Evolutionary conservation across 805 yeast genomes (phyloP).

Genomic region (Starmera quercuum): DNA sequence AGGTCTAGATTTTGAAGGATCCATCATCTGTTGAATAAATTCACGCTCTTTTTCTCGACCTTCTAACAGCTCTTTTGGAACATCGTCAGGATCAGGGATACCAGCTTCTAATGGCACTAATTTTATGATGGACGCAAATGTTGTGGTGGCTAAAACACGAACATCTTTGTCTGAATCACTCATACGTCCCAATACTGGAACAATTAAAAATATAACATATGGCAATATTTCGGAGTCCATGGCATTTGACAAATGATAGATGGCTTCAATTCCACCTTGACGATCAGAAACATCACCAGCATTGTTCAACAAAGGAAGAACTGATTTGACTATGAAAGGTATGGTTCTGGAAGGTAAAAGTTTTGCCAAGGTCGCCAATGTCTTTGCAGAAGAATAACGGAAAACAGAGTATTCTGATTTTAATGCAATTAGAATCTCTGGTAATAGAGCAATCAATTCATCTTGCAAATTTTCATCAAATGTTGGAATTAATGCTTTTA

Average conservation of each 20-base stretch:
- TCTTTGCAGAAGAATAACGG: constrained; percentile 84
- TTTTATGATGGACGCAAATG: constrained; percentile 93
- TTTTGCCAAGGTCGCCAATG: constrained; percentile 73
- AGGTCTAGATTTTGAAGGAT: constrained; percentile 81
- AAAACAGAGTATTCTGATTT: constrained; percentile 72
- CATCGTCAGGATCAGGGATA: constrained; percentile 87
- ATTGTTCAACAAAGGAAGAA: constrained; percentile 75
- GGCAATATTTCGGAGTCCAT: constrained; percentile 92
- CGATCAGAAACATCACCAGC: constrained; percentile 64
- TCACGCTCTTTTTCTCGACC: constrained; percentile 94
- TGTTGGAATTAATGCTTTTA: constrained; percentile 64
- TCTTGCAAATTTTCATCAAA: constrained; percentile 40
- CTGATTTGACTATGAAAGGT: constrained; percentile 66
- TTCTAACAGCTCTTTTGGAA: constrained; percentile 74
- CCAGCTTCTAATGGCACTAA: constrained; percentile 97
- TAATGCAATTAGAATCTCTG: constrained; percentile 44
- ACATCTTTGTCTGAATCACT: constrained; percentile 88
- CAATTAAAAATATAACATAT: constrained; percentile 89
- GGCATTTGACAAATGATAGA: constrained; percentile 73
- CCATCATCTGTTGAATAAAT: constrained; percentile 96
- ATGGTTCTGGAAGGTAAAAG: constrained; percentile 64
- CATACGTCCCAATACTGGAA: constrained; percentile 96
- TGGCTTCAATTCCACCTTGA: constrained; percentile 90
- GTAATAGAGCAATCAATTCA: constrained; percentile 45
- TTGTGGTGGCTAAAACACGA: constrained; percentile 86